Base-by-base conservation (phyloP, 2,329 filamentous ascomycete genomes). In the Aspergillus chevalieri region DNA sequence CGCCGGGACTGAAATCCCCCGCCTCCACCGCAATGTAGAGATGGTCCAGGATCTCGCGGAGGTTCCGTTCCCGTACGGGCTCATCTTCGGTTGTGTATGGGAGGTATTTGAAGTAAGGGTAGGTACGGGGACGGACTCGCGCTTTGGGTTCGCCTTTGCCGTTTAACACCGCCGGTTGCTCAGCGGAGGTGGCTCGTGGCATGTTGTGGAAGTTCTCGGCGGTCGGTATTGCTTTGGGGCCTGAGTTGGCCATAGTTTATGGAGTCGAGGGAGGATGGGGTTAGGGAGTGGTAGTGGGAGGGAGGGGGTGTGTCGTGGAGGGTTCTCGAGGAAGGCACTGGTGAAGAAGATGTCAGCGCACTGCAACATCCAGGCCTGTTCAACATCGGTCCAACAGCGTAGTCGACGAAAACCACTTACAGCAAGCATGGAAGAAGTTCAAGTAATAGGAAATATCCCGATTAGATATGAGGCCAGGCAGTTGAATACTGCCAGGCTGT, bases 1-100 rank as follows among this genome's bases (percentile, higher is more conserved):
- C 93, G 30, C 93, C 93, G 0, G 92, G 89, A 21, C 87, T 85
- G 70, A 97, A 97, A 70, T 98, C 93, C 57, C 95, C 90, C 3
- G 93, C 86, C 65, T 90, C 86, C 55, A 98, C 79, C 50, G 92
- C 83, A 60, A 96, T 88, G 68, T 95, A 97, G 26, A 98, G 84
- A 64, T 95, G 88, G 68, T 91, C 93, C 59, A 97, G 78, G 60
- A 96, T 97, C 66, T 90, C 89, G 43, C 86, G 79, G 43, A 98
- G 76, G 54, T 91, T 89, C 46, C 78, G 79, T 65, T 94, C 85
- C 55, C 91, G 82, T 70, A 90, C 81, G 30, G 78, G 68, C 55
- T 92, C 86, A 65, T 87, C 83, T 70, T 98, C 94, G 49, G 91
- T 85, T 50, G 83, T 74, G 66, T 97, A 98, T 33, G 94, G 94